phyloP scores from a whole-genome alignment of 78 protist genomes.

The Dictyostelium discoideum region DNA sequence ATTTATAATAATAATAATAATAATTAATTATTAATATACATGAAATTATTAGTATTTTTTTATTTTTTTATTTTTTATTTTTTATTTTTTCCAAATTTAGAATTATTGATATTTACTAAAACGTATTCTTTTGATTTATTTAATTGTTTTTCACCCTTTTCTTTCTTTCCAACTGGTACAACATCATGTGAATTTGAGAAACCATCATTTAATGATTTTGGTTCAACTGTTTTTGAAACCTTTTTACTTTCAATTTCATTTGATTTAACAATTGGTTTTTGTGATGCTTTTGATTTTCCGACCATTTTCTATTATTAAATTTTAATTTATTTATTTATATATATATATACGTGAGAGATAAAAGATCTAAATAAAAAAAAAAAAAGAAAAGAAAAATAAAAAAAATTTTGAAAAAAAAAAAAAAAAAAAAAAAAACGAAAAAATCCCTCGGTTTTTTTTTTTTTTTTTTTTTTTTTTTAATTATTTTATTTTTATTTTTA shows the following conservation, averaged over 20 bases:
- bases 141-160: conserved; percentile 23
- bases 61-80: background rate
- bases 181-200: conserved; percentile 17
- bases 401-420: too few species aligned
- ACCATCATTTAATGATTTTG: conserved; percentile 17
- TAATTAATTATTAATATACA: too few species aligned
- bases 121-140: background rate
- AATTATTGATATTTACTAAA: background rate
- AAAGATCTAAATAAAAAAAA: background rate
- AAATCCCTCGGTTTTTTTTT: too few species aligned
- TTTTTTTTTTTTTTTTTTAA: too few species aligned
- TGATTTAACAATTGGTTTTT: background rate
- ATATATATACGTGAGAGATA: background rate
- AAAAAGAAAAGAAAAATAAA: background rate
- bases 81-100: background rate
- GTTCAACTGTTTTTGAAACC: background rate
- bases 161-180: background rate
- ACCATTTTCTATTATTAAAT: background rate
- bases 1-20: too few species aligned
- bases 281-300: conserved; percentile 13
- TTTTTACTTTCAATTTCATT: background rate
- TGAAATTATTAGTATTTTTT: background rate
- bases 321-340: background rate
- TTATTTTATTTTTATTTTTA: too few species aligned
- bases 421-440: too few species aligned